Evolutionary conservation across 2,329 filamentous ascomycete genomes (phyloP).

Genomic region (Neofusicoccum parvum): DNA sequence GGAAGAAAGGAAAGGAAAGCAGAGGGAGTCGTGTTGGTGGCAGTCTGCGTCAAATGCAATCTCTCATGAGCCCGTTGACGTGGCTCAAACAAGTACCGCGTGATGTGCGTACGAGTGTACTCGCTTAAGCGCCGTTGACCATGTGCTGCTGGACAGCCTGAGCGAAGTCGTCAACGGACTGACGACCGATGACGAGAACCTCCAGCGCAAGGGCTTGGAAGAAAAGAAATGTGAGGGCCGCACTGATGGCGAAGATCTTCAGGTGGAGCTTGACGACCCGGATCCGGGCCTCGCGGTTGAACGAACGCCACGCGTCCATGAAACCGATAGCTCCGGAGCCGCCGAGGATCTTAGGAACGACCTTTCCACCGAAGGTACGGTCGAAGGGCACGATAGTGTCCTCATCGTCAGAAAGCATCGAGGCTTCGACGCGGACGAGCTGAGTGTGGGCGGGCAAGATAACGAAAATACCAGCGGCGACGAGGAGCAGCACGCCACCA

Average conservation of each 20-base stretch:
- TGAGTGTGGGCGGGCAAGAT: slow-evolving; percentile 79
- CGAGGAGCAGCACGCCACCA: slow-evolving; percentile 42
- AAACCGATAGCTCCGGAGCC: slow-evolving; percentile 72
- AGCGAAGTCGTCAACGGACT: not conserved
- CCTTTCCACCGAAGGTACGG: slow-evolving; percentile 76
- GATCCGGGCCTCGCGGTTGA: slow-evolving; percentile 71
- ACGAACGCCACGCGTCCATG: slow-evolving; percentile 76
- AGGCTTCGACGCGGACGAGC: slow-evolving; percentile 82
- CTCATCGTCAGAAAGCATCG: slow-evolving; percentile 77
- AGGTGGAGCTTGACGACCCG: slow-evolving; percentile 73
- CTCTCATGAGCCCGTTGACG: not conserved
- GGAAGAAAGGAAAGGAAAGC: not conserved
- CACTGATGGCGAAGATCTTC: slow-evolving; percentile 67
- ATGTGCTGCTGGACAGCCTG: not conserved
- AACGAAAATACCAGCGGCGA: slow-evolving; percentile 63
- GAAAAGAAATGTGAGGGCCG: slow-evolving; percentile 49
- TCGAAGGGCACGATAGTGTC: slow-evolving; percentile 90
- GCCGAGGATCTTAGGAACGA: slow-evolving; percentile 73
- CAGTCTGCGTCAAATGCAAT: not conserved
- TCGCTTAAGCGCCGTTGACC: not conserved
- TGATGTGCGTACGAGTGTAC: not conserved
- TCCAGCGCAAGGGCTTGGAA: slow-evolving; percentile 56
- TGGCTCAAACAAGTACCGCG: not conserved
- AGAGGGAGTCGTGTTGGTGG: not conserved
- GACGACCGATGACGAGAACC: slow-evolving; percentile 29